phyloP scores from a whole-genome alignment of 169 alveolate genomes.

The Plasmodium cynomolgi region DNA sequence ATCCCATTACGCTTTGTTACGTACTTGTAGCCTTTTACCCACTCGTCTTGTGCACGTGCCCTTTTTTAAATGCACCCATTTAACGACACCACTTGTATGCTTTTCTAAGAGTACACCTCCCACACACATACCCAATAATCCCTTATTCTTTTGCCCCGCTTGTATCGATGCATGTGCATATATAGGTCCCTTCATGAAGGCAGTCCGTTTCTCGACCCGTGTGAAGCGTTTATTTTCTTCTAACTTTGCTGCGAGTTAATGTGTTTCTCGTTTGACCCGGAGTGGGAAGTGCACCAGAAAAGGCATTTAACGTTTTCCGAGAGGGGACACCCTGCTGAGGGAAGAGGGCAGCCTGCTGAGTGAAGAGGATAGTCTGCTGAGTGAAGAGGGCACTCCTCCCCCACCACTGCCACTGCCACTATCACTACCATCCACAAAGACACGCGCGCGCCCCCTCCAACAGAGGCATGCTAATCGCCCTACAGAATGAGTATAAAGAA shows the following conservation, averaged over 20 bases:
- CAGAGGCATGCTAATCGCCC: constrained; percentile 1
- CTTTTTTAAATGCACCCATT: neutral
- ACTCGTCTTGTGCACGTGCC: neutral
- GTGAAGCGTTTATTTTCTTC: neutral
- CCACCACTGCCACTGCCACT: no score
- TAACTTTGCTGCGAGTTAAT: neutral
- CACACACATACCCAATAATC: neutral
- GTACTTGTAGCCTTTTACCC: no score
- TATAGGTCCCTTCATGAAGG: neutral
- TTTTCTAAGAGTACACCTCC: neutral
- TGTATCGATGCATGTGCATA: neutral
- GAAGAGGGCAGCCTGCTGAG: no score
- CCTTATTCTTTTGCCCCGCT: neutral
- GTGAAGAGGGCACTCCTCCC: no score
- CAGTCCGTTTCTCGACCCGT: neutral
- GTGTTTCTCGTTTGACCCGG: neutral
- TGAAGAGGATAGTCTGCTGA: no score
- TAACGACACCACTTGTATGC: neutral
- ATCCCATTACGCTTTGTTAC: no score
- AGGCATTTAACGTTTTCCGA: neutral
- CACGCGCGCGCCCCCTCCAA: neutral
- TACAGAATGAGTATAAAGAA: constrained; percentile 69
- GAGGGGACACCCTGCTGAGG: neutral
- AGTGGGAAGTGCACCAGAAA: neutral
- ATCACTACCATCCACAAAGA: neutral